phyloP scores from a whole-genome alignment of 768 basidiomycete species.

The Phlebiopsis gigantea region DNA sequence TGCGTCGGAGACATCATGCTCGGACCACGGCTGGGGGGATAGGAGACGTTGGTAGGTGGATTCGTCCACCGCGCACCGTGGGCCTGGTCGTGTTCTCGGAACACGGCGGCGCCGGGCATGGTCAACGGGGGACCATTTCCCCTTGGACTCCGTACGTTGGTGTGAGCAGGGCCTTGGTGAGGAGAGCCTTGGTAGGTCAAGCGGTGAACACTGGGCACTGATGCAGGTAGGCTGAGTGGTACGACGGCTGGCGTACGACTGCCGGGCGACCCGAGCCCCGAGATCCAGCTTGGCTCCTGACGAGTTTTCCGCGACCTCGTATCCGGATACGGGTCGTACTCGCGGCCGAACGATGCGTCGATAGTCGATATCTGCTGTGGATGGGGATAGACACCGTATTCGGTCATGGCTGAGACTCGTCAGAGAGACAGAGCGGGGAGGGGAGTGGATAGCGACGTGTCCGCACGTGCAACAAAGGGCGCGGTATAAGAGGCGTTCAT shows the following conservation, averaged over 20 bases:
- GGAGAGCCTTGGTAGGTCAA: not conserved
- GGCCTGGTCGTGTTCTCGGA: conserved; percentile 4
- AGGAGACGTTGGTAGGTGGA: conserved; percentile 11
- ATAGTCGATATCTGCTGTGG: not conserved
- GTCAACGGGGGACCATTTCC: not conserved
- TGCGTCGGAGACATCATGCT: not conserved
- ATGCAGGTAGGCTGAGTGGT: not conserved
- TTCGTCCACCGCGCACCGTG: not conserved
- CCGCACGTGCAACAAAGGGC: conserved; percentile 1
- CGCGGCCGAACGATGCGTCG: conserved; percentile 1
- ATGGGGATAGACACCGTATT: conserved; percentile 5
- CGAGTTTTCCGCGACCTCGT: not conserved
- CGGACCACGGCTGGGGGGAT: conserved; percentile 1
- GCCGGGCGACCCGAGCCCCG: not conserved
- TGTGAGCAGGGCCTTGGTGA: not conserved
- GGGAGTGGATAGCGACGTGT: not conserved
- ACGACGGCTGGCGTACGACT: not conserved
- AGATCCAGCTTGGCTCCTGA: not conserved
- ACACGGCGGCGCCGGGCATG: conserved; percentile 5
- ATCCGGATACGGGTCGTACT: conserved; percentile 8
- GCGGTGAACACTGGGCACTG: conserved; percentile 4
- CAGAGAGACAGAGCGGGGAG: conserved; percentile 4
- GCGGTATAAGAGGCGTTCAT: not conserved
- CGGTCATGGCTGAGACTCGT: conserved; percentile 8
- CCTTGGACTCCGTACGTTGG: not conserved